Conservation (phyloP, 2,329 filamentous ascomycete species). For the Ramichloridium luteum region DNA sequence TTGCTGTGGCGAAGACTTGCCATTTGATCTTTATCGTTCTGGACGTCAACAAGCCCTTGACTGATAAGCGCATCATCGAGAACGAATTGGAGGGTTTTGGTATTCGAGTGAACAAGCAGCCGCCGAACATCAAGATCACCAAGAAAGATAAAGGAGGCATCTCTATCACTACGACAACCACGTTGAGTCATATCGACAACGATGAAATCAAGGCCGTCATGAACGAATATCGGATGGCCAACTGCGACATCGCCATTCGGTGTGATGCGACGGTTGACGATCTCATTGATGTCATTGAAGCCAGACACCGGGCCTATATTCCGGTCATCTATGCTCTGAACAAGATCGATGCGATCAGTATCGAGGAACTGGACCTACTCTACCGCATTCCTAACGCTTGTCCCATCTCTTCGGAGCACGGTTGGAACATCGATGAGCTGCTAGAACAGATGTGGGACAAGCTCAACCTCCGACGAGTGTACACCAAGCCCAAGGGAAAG, state of each 20-base stretch:
- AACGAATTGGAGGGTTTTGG: constrained; percentile 92
- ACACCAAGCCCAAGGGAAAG: constrained; percentile 96
- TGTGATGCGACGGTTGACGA: constrained; percentile 97
- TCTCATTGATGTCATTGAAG: constrained; percentile 88
- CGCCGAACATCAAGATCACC: constrained; percentile 97
- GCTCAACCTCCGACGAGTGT: constrained; percentile 78
- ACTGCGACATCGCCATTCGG: constrained; percentile 91
- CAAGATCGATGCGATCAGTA: constrained; percentile 97
- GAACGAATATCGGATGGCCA: constrained; percentile 92
- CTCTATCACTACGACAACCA: constrained; percentile 88
- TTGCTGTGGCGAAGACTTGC: constrained; percentile 97
- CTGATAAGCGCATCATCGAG: constrained; percentile 94
- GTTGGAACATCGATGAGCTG: constrained; percentile 96
- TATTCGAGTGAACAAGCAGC: constrained; percentile 92
- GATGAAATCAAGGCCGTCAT: constrained; percentile 98
- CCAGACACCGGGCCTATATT: constrained; percentile 89
- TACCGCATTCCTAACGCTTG: constrained; percentile 96
- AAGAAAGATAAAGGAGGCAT: constrained; percentile 99
- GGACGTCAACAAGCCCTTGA: constrained; percentile 95
- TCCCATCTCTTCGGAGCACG: constrained; percentile 86
- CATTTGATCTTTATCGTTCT: constrained; percentile 97
- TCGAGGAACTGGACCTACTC: constrained; percentile 89
- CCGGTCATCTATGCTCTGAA: constrained; percentile 98
- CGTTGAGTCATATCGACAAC: constrained; percentile 80
- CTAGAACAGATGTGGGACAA: constrained; percentile 99